A percentile compares a stretch with the other conserved stretches of the same genome.
Evolutionary conservation across 1,284 basidiomycete species (phyloP).

Genomic region (Ganoderma meredithae): DNA sequence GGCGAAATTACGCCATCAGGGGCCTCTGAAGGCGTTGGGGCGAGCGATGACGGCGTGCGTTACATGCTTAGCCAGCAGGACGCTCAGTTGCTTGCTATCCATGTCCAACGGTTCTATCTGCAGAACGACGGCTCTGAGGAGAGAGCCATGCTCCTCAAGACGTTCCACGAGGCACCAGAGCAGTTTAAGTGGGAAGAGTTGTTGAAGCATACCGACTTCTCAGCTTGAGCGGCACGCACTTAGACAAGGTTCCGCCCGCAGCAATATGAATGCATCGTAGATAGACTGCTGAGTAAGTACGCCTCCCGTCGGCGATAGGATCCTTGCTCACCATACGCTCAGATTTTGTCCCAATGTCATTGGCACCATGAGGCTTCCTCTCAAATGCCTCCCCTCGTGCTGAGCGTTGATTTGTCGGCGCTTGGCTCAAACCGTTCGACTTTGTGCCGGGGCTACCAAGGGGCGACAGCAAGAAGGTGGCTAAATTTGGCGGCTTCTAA

Average conservation of each 20-base stretch:
- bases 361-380: neutral
- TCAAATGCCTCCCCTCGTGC: neutral
- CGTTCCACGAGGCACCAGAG: constrained; percentile 77
- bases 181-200: constrained; percentile 81
- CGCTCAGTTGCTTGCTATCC: constrained; percentile 81
- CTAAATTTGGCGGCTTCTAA: neutral
- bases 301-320: neutral
- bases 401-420: neutral
- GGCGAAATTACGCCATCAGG: constrained; percentile 88
- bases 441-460: neutral
- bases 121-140: constrained; percentile 55
- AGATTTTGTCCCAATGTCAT: neutral
- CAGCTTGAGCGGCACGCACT: constrained; percentile 18
- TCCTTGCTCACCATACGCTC: neutral
- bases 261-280: neutral
- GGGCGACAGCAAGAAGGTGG: neutral
- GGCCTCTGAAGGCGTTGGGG: constrained; percentile 41
- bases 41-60: constrained; percentile 40
- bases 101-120: constrained; percentile 85
- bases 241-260: neutral
- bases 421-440: neutral
- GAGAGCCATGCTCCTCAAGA: constrained; percentile 58
- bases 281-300: neutral
- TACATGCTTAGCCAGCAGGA: constrained; percentile 81
- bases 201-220: constrained; percentile 53